Conservation (phyloP, 2,329 filamentous ascomycete species). For the Fusarium mangiferae region DNA sequence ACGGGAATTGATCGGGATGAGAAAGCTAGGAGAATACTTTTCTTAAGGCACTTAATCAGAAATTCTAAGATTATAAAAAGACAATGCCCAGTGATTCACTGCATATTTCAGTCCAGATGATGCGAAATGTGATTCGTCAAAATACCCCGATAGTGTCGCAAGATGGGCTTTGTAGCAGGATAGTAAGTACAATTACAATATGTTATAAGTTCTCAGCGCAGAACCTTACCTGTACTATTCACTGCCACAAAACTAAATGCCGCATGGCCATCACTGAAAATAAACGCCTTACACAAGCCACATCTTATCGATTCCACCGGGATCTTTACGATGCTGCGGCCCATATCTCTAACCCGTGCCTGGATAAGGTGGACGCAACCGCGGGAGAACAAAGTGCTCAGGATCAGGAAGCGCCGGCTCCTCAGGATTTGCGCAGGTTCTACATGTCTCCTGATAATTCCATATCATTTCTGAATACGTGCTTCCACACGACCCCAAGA, state of each 20-base stretch:
- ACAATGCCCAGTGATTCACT: not conserved
- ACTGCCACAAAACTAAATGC: not conserved
- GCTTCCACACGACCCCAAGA: not conserved
- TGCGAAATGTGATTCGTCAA: not conserved
- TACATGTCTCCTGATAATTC: not conserved
- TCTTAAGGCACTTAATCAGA: not conserved
- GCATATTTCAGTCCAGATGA: not conserved
- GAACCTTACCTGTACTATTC: not conserved
- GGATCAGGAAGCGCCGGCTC: not conserved
- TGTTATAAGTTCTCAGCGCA: not conserved
- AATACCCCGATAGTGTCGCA: not conserved
- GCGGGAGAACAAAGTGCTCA: not conserved
- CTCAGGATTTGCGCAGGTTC: not conserved
- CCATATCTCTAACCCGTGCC: not conserved
- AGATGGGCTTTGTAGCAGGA: not conserved
- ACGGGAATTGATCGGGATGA: not conserved
- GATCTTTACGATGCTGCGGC: not conserved
- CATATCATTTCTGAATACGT: not conserved
- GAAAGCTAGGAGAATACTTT: accelerated
- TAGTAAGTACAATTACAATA: not conserved
- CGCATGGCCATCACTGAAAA: not conserved
- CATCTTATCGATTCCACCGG: accelerated
- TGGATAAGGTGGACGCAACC: not conserved
- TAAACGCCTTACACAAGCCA: not conserved
- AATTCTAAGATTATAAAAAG: accelerated